Base-by-base conservation (phyloP, 352 stramenopile species). In the Thalassiosira ordinaria region DNA sequence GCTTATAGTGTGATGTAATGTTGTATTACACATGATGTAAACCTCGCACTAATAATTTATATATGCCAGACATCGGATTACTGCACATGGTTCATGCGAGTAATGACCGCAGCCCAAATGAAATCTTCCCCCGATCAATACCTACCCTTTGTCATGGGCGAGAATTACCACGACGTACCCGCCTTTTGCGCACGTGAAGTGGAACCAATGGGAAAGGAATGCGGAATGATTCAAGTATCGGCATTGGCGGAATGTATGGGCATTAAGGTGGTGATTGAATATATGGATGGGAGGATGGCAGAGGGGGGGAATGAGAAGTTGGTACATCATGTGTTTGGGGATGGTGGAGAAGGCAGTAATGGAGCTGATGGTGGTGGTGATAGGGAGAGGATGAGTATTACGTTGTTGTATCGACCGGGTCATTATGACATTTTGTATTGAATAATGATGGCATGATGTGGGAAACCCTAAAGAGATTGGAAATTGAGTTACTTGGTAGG, bases 401-500 rank as follows among this genome's bases (percentile, higher is more conserved):
- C 91, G 41, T 81, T 98, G 60, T 83, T 98, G 24, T 98, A 98
- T 90, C 93, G 96, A 64, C 96, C 96, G 14, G 96, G 96, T 11
- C 96, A 98, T 84, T 98, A 98, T 89, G 96, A 98, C 82, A 96
- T 98, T 57, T 85, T 98, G 60, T 98, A 98, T 84, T 66, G 56
- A 63, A n/a, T n/a, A n/a, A n/a, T n/a, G n/a, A n/a, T n/a, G n/a
- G n/a, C n/a, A n/a, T n/a, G n/a, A n/a, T n/a, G n/a, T n/a, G n/a
- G n/a, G n/a, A n/a, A n/a, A n/a, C n/a, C n/a, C n/a, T n/a, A n/a
- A n/a, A n/a, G n/a, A n/a, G n/a, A n/a, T n/a, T n/a, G n/a, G n/a
- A n/a, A n/a, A n/a, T n/a, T n/a, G n/a, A n/a, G n/a, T n/a, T n/a
- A n/a, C n/a, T n/a, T n/a, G n/a, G n/a, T n/a, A n/a, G n/a, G n/a